A percentile compares a stretch with the other conserved stretches of the same genome.
Conservation (phyloP, 2,329 filamentous ascomycete genomes). For the Phialophora tarda region DNA sequence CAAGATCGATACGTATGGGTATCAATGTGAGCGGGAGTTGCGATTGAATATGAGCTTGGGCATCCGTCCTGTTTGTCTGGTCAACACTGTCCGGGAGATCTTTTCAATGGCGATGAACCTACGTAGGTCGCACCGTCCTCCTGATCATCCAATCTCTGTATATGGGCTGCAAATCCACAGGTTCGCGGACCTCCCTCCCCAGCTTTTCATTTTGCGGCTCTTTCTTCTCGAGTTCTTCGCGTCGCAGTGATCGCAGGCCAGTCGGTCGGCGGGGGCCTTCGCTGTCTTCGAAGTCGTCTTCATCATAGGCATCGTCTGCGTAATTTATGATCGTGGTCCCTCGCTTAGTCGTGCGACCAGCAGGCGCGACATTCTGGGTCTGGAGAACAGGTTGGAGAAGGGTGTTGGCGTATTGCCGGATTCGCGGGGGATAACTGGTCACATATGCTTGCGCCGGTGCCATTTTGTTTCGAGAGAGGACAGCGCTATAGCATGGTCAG, state of each 20-base stretch:
- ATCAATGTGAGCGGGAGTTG: slow-evolving; percentile 87
- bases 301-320: slow-evolving; percentile 92
- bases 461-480: slow-evolving; percentile 39
- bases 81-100: slow-evolving; percentile 13
- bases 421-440: slow-evolving; percentile 86
- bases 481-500: slow-evolving; percentile 28
- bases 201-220: slow-evolving; percentile 74
- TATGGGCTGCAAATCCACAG: slow-evolving; percentile 85
- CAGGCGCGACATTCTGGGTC: slow-evolving; percentile 67
- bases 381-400: slow-evolving; percentile 84
- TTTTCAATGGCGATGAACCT: slow-evolving; percentile 34
- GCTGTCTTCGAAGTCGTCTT: slow-evolving; percentile 65
- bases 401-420: slow-evolving; percentile 90
- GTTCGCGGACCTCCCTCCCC: slow-evolving; percentile 78
- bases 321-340: slow-evolving; percentile 98
- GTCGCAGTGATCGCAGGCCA: slow-evolving; percentile 79
- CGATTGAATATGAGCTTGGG: slow-evolving; percentile 68
- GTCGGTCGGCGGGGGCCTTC: slow-evolving; percentile 75
- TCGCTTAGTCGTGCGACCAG: slow-evolving; percentile 89
- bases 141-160: slow-evolving; percentile 97
- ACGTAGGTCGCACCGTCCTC: slow-evolving; percentile 56
- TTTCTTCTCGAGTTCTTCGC: slow-evolving; percentile 72
- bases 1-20: slow-evolving; percentile 94
- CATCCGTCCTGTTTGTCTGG: slow-evolving; percentile 56
- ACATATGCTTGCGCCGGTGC: slow-evolving; percentile 82